Evolutionary conservation across 768 basidiomycete species (phyloP), one percentile per base, ranked within the genome.

Genomic region (Tricholoma furcatifolium): DNA sequence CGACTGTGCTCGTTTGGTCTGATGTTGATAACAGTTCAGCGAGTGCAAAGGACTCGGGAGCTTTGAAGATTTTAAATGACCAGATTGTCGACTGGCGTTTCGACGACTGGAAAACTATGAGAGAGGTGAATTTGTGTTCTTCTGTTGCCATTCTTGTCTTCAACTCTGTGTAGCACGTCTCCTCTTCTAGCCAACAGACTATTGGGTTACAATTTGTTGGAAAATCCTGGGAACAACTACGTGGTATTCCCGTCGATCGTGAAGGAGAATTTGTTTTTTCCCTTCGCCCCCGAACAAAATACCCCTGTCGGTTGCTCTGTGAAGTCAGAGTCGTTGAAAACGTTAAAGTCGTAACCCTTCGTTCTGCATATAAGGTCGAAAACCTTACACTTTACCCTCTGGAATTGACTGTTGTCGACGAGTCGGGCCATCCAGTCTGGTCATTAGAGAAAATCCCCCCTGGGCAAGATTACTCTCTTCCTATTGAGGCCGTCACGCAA

Each of bases 71-170:
- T 34, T 72, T 81, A 17, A 81, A 93, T 58, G 87, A 88, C 34
- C 79, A 91, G 62, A 83, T 78, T 7, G 74, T 91, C 4, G 95
- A 98, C 51, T 98, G 97, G 97, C 79, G 97, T 50, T 98, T 98
- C 62, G 94, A 98, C 65, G 95, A 98, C 63, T 93, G 93, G 88
- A 88, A 87, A 66, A 88, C 87, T 4, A 86, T 91, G 75, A 84
- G 97, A 65, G 97, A 99, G 75, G 94, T 93, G 64, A 55, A 76
- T 31, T 20, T 4, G 2, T 27, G 42, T 27, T 30, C 2, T 39
- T 15, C 47, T 9, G 1, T 47, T 1, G 43, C 18, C 23, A 12
- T 41, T 45, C 50, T 35, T 35, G 20, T 41, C 41, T 31, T 57
- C 49, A 40, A 47, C 12, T 53, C 35, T 18, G 20, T 60, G 18